Percentiles rank a stretch among this genome's conserved stretches.
Evolutionary conservation across 768 basidiomycete genomes (phyloP).

Genomic region (Calvatia gigantea): DNA sequence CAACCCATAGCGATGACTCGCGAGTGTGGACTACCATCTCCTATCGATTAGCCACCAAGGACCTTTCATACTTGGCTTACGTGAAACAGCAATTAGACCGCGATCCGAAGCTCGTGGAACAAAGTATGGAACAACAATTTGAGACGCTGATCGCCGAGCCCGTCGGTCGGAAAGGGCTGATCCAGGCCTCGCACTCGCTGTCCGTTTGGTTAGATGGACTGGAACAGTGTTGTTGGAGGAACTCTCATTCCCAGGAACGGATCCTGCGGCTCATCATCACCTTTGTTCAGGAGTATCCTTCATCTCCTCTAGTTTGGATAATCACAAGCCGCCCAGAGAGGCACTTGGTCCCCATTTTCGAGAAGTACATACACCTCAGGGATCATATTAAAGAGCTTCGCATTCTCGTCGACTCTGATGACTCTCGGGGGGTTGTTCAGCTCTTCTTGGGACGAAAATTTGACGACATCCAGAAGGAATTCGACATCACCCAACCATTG

Average conservation of each 20-base stretch:
- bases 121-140: not conserved
- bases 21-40: not conserved
- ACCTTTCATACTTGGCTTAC: not conserved
- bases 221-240: not conserved
- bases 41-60: not conserved
- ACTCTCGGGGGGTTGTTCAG: too few species aligned
- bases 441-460: not conserved
- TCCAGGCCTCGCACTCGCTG: not conserved
- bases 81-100: not conserved
- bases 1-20: not conserved
- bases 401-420: not conserved
- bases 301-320: not conserved
- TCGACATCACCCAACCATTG: not conserved
- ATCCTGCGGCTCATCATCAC: not conserved
- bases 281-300: not conserved
- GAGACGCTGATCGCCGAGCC: not conserved
- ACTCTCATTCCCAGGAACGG: not conserved
- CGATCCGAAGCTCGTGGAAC: not conserved
- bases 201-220: not conserved
- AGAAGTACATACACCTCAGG: not conserved
- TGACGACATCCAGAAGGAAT: not conserved
- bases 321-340: not conserved
- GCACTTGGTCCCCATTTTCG: not conserved
- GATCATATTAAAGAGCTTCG: not conserved
- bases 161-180: not conserved